A percentile compares a stretch with the other conserved stretches of the same genome.
These are phyloP conservation scores for Prunus salicina DNA, from an alignment of 306 rosid genomes.

Conservation along the genomic window DNA sequence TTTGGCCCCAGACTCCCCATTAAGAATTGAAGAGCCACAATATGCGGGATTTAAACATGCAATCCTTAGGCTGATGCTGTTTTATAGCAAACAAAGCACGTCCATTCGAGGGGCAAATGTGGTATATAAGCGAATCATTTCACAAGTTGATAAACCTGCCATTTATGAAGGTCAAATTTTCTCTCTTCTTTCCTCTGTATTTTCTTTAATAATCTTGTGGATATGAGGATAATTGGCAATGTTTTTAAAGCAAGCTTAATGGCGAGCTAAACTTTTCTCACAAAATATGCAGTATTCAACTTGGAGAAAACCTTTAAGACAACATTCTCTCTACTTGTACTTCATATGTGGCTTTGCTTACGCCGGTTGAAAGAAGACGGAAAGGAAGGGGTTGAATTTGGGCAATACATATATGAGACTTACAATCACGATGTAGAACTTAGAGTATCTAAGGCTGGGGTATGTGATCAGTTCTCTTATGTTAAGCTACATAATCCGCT, in stretches of 20 bases:
- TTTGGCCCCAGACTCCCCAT: slow-evolving; percentile 57
- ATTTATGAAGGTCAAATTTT: slow-evolving; percentile 67
- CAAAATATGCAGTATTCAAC: slow-evolving; percentile 69
- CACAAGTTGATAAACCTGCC: slow-evolving; percentile 81
- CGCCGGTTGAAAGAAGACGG: slow-evolving; percentile 91
- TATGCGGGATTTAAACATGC: slow-evolving; percentile 66
- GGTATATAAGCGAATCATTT: slow-evolving; percentile 61
- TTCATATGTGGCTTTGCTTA: slow-evolving; percentile 92
- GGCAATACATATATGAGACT: slow-evolving; percentile 83
- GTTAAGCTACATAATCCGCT: neutral
- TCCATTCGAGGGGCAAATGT: slow-evolving; percentile 93
- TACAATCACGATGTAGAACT: slow-evolving; percentile 97
- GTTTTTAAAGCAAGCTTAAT: neutral
- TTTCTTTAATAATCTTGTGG: neutral
- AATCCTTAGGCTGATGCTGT: slow-evolving; percentile 60
- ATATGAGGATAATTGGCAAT: neutral
- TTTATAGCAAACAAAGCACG: slow-evolving; percentile 89
- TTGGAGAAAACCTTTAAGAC: slow-evolving; percentile 99
- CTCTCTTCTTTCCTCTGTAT: neutral
- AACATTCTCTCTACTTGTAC: slow-evolving; percentile 77
- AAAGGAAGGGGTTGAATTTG: slow-evolving; percentile 83
- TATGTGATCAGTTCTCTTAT: slow-evolving; percentile 26
- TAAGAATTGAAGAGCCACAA: slow-evolving; percentile 75
- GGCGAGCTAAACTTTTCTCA: slow-evolving; percentile 14
- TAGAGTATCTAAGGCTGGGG: slow-evolving; percentile 94